Evolutionary conservation across 2,329 filamentous ascomycete genomes (phyloP).

Genomic region (Epichloe bromicola): DNA sequence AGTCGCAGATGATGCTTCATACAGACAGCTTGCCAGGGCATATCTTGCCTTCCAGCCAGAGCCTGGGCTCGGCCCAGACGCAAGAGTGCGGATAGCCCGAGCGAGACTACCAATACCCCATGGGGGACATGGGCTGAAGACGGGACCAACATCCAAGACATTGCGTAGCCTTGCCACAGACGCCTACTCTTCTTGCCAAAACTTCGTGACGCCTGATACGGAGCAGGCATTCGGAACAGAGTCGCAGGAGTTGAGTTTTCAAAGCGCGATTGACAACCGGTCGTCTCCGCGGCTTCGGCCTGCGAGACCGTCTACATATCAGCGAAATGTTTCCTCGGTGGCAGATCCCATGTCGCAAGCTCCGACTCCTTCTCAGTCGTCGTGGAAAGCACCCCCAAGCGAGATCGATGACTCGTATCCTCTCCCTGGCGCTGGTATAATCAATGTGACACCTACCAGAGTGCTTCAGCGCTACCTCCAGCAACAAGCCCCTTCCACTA

Average conservation of each 20-base stretch:
- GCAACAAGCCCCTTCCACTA: slow-evolving; percentile 15
- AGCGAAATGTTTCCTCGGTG: neutral
- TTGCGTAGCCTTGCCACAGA: neutral
- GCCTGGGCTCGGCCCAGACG: slow-evolving; percentile 11
- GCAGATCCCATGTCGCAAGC: neutral
- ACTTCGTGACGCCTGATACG: slow-evolving; percentile 7
- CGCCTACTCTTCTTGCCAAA: neutral
- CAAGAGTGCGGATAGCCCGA: neutral
- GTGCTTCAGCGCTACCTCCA: slow-evolving; percentile 35
- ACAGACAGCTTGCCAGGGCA: slow-evolving; percentile 35
- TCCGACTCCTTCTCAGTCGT: slow-evolving; percentile 14
- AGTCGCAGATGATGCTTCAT: slow-evolving; percentile 32
- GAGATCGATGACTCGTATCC: slow-evolving; percentile 43
- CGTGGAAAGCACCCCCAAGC: slow-evolving; percentile 32
- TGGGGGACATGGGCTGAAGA: neutral
- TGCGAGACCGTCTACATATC: neutral
- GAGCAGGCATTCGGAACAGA: slow-evolving; percentile 15
- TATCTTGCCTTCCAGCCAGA: slow-evolving; percentile 35
- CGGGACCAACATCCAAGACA: neutral
- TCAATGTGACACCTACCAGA: slow-evolving; percentile 32
- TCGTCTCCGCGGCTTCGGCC: slow-evolving; percentile 18
- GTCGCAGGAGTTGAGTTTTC: slow-evolving; percentile 31
- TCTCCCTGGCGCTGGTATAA: slow-evolving; percentile 18
- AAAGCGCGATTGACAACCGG: slow-evolving; percentile 31
- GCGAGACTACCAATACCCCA: neutral